Conservation (phyloP, 2,329 filamentous ascomycete species). For the Thelonectria discophora region DNA sequence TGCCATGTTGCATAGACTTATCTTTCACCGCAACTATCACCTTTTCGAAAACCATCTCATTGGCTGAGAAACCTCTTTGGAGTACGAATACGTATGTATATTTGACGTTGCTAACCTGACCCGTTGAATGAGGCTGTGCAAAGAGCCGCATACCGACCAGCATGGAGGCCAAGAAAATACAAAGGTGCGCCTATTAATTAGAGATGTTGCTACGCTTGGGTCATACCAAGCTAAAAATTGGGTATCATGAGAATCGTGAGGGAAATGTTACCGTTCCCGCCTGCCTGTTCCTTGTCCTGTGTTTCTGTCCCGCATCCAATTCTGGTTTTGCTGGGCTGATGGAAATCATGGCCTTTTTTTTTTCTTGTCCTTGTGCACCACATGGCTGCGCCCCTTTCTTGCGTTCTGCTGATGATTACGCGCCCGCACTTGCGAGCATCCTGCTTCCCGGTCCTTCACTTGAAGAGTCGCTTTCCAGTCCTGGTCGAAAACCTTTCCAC, state of each 20-base stretch:
- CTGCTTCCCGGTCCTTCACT: slow-evolving; percentile 44
- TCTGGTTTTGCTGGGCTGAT: neutral
- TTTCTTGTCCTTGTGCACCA: neutral
- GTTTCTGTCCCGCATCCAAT: neutral
- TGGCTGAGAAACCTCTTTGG: neutral
- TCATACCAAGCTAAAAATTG: slow-evolving; percentile 6
- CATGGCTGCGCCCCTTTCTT: neutral
- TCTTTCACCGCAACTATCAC: neutral
- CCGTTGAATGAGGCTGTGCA: slow-evolving; percentile 13
- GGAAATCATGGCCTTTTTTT: neutral
- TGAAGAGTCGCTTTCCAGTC: slow-evolving; percentile 64
- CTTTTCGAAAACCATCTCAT: neutral
- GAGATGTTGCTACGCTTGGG: neutral
- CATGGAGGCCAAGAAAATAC: slow-evolving; percentile 1
- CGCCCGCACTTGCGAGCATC: neutral
- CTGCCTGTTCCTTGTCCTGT: slow-evolving; percentile 10
- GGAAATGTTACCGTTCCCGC: slow-evolving; percentile 10
- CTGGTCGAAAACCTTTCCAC: slow-evolving; percentile 66
- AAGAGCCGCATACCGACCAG: slow-evolving; percentile 1
- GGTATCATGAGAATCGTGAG: slow-evolving; percentile 21
- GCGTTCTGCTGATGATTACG: neutral
- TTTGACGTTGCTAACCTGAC: slow-evolving; percentile 3
- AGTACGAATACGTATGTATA: neutral
- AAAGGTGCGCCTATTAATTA: neutral
- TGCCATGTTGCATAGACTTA: neutral